phyloP scores from a whole-genome alignment of 257 asterid genomes.

The Buddleja alternifolia region DNA sequence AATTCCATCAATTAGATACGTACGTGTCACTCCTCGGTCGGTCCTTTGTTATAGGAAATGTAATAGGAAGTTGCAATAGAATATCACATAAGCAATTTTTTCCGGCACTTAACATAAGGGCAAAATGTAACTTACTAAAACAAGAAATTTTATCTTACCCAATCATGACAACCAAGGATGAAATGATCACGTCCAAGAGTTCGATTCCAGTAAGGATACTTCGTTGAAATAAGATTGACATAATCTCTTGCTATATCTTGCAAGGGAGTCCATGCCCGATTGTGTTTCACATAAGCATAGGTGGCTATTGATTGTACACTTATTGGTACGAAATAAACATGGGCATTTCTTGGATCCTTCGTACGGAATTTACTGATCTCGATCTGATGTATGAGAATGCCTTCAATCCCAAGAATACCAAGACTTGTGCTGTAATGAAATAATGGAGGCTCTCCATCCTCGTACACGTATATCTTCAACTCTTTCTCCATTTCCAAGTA shows the following conservation, averaged over 20 bases:
- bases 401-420: constrained; percentile 59
- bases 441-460: constrained; percentile 67
- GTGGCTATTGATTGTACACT: constrained; percentile 49
- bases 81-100: too few relatives aligned
- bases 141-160: too few relatives aligned
- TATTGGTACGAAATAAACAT: constrained; percentile 45
- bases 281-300: constrained; percentile 39
- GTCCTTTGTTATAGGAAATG: too few relatives aligned
- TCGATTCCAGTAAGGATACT: constrained; percentile 62
- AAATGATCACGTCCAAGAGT: constrained; percentile 55
- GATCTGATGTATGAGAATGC: constrained; percentile 56
- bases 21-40: too few relatives aligned
- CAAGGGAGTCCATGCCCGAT: constrained; percentile 54
- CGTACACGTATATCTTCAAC: constrained; percentile 55
- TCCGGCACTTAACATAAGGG: too few relatives aligned
- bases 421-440: constrained; percentile 56
- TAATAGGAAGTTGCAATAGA: too few relatives aligned
- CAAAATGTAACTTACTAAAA: too few relatives aligned
- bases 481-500: constrained; percentile 67
- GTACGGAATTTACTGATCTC: constrained; percentile 60
- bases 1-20: too few relatives aligned
- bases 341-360: constrained; percentile 44
- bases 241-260: constrained; percentile 54
- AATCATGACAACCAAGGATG: constrained; percentile 61
- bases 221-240: constrained; percentile 40